phyloP scores from a whole-genome alignment of 306 rosid species.

The Luffa acutangula region DNA sequence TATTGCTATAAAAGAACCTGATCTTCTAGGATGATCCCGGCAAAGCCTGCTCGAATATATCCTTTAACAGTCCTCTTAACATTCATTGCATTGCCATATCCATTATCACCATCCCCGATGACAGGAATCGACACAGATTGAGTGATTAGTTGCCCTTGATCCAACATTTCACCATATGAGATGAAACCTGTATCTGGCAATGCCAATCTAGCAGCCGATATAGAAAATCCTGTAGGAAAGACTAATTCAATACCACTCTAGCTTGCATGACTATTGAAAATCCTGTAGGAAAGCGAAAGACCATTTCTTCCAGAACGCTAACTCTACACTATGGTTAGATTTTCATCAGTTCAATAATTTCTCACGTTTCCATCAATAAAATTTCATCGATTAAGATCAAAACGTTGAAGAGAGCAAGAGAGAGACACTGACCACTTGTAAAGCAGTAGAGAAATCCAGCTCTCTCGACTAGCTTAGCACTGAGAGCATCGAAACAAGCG shows the following conservation, averaged over 20 bases:
- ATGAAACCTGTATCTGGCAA: constrained; percentile 75
- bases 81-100: constrained; percentile 84
- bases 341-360: background rate
- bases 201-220: constrained; percentile 68
- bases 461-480: constrained; percentile 64
- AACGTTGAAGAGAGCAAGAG: background rate
- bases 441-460: constrained; percentile 72
- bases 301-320: background rate
- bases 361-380: background rate
- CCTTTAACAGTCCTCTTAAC: constrained; percentile 84
- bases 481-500: constrained; percentile 76
- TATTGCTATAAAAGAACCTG: constrained; percentile 38
- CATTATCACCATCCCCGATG: constrained; percentile 83
- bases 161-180: constrained; percentile 81
- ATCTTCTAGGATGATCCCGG: constrained; percentile 80
- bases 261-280: background rate
- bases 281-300: background rate
- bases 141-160: constrained; percentile 60
- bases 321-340: background rate
- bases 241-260: background rate
- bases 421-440: constrained; percentile 46
- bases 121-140: constrained; percentile 72
- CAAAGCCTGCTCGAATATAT: constrained; percentile 65
- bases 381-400: background rate
- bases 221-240: constrained; percentile 50